Percentiles rank a stretch among this genome's conserved stretches.
phyloP scores from a whole-genome alignment of 2,329 filamentous ascomycete species.

The Nectriaceae sp. region DNA sequence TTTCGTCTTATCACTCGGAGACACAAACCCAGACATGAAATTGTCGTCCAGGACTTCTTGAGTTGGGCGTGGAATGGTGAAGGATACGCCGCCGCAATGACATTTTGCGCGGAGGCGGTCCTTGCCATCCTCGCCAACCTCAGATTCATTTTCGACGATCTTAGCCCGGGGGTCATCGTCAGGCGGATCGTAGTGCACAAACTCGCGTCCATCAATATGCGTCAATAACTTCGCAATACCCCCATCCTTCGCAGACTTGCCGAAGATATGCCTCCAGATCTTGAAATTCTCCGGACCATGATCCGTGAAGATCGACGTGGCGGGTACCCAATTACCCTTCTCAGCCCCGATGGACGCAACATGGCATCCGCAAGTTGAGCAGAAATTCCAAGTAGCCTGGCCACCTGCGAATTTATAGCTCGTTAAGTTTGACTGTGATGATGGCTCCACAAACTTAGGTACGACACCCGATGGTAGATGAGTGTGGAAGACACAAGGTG shows the following conservation, averaged over 20 bases:
- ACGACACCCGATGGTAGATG: constrained; percentile 34
- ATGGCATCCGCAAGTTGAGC: constrained; percentile 48
- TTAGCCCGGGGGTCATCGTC: constrained; percentile 28
- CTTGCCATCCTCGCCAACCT: constrained; percentile 37
- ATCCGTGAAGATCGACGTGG: constrained; percentile 42
- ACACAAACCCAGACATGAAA: constrained; percentile 36
- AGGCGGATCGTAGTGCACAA: constrained; percentile 40
- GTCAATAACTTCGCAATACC: constrained; percentile 41
- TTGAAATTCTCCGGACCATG: constrained; percentile 37
- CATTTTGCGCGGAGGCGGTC: constrained; percentile 46
- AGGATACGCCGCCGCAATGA: constrained; percentile 49
- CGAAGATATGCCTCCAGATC: constrained; percentile 39
- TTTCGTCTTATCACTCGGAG: constrained; percentile 39
- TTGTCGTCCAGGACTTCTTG: constrained; percentile 30
- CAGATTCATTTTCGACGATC: constrained; percentile 27
- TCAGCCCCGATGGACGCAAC: constrained; percentile 38
- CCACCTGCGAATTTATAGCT: constrained; percentile 35
- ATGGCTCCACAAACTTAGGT: constrained; percentile 43
- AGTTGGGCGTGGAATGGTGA: constrained; percentile 44
- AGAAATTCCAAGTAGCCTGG: constrained; percentile 43
- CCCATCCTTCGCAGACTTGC: constrained; percentile 36
- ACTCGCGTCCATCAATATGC: constrained; percentile 28
- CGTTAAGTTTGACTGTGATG: constrained; percentile 37
- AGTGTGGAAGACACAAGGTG: constrained; percentile 45
- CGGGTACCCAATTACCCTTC: constrained; percentile 38